These are phyloP conservation scores for Penicillium corylophilum DNA, from an alignment of 2,329 filamentous ascomycete species.

Conservation along the genomic window DNA sequence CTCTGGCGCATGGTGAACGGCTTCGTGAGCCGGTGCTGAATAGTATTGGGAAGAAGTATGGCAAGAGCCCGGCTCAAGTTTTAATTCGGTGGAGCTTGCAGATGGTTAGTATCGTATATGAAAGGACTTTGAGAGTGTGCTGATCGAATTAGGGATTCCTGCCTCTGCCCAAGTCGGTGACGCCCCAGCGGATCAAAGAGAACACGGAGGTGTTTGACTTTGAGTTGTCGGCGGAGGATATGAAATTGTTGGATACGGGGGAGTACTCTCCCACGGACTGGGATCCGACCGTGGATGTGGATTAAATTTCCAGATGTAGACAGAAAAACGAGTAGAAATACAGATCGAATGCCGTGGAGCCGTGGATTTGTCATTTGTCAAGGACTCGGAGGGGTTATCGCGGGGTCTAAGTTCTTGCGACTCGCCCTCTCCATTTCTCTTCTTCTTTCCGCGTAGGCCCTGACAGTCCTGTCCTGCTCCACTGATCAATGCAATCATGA, in stretches of 20 bases:
- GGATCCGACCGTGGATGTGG: slow-evolving; percentile 51
- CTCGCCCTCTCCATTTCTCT: not conserved
- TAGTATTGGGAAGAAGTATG: slow-evolving; percentile 65
- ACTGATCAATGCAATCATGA: slow-evolving; percentile 63
- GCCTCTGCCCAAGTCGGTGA: slow-evolving; percentile 63
- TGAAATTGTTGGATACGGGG: slow-evolving; percentile 56
- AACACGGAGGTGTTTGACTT: slow-evolving; percentile 63
- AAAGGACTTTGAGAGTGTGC: slow-evolving; percentile 4
- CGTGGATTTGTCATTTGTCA: slow-evolving; percentile 27
- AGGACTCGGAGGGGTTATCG: slow-evolving; percentile 13
- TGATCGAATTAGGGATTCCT: slow-evolving; percentile 53
- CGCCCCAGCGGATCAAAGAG: slow-evolving; percentile 58
- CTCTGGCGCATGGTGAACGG: slow-evolving; percentile 68
- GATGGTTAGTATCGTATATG: slow-evolving; percentile 58
- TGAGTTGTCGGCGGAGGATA: slow-evolving; percentile 57
- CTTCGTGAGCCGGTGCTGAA: slow-evolving; percentile 67
- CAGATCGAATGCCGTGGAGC: slow-evolving; percentile 2
- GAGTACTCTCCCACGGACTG: slow-evolving; percentile 59
- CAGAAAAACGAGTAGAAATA: not conserved
- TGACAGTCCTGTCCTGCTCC: not conserved
- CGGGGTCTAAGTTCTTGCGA: slow-evolving; percentile 22
- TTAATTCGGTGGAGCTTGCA: slow-evolving; percentile 77
- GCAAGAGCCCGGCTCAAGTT: slow-evolving; percentile 69
- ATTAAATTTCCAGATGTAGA: slow-evolving; percentile 16
- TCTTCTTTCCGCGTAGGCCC: not conserved